Evolutionary conservation across 2,329 filamentous ascomycete species (phyloP), one percentile per base, ranked within the genome.

Genomic region (Microcyclosporella mali): DNA sequence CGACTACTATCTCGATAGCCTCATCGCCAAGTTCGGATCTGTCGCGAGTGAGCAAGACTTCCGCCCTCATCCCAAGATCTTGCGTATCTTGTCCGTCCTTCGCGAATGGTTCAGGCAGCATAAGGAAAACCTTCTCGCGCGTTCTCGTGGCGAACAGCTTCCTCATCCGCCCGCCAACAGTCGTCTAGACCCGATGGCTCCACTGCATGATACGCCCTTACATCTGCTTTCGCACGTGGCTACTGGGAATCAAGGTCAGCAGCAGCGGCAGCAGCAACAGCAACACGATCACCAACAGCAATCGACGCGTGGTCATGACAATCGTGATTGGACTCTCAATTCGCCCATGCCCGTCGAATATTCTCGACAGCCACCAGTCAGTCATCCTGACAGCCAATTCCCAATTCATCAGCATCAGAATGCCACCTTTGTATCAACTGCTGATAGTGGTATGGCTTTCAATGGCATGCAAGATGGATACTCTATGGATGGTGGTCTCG

Each of bases 41-140:
- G 49, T 56, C 3, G 40, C 46, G 14, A 44, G 41, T n/a, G 49
- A 53, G 31, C 41, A 51, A 4, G 50, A 52, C n/a, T 47, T 50
- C 31, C 39, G 63, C 12, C 69, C 69, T 3, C 68, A 71, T 44
- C 66, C 66, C 2, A 74, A 74, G 47, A 68, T 72, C 35, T 62
- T 70, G 45, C 66, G 65, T 33, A 71, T 74, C 18, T 63, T 71
- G 19, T 62, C 65, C 29, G 60, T 70, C 10, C 57, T 73, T 3
- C 62, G 65, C 29, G 68, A 71, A 37, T 70, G 68, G 52, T 71
- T 73, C 48, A 57, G 43, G 14, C 58, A 60, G 46, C 62, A 65
- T 46, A 61, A 64, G 40, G 56, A 60, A 30, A 57, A 54, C 21
- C 40, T 56, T 9, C 45, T 43, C 7, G 51, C 53, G 14, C 53